phyloP scores from a whole-genome alignment of 1,284 basidiomycete genomes.

The Sphagnurus paluster region DNA sequence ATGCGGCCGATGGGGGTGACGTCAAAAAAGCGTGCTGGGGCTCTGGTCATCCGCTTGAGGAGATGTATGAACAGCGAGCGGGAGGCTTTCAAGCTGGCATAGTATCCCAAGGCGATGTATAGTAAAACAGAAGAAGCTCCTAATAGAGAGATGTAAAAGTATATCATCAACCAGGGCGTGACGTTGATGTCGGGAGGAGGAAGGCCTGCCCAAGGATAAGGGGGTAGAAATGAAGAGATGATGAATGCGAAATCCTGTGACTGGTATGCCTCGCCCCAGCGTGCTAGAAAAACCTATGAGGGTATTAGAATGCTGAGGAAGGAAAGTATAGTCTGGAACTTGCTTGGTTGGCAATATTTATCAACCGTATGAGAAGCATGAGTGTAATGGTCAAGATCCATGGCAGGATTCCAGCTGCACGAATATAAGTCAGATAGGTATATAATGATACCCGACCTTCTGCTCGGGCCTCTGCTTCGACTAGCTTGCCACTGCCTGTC shows the following conservation, averaged over 20 bases:
- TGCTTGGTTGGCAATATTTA: slow-evolving; percentile 62
- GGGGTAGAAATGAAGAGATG: slow-evolving; percentile 14
- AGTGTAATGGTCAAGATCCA: slow-evolving; percentile 56
- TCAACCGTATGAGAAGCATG: slow-evolving; percentile 54
- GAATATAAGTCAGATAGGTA: slow-evolving; percentile 63
- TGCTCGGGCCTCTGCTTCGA: slow-evolving; percentile 63
- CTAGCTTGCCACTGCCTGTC: slow-evolving; percentile 47
- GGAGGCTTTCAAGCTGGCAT: slow-evolving; percentile 65
- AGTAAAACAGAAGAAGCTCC: slow-evolving; percentile 54
- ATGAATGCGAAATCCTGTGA: slow-evolving; percentile 26
- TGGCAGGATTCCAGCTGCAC: slow-evolving; percentile 55
- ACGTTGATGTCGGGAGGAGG: slow-evolving; percentile 60
- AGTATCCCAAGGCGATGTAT: slow-evolving; percentile 65
- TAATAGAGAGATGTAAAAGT: slow-evolving; percentile 59
- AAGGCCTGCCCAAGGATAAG: slow-evolving; percentile 45
- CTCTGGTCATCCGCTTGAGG: slow-evolving; percentile 54
- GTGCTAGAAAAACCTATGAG: slow-evolving; percentile 57
- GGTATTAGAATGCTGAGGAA: slow-evolving; percentile 3
- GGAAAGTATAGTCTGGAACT: slow-evolving; percentile 13
- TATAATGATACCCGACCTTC: slow-evolving; percentile 61
- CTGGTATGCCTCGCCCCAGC: slow-evolving; percentile 67
- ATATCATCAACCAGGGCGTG: slow-evolving; percentile 64
- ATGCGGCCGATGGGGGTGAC: slow-evolving; percentile 72
- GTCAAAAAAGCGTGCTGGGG: slow-evolving; percentile 69
- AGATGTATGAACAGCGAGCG: slow-evolving; percentile 56